Evolutionary conservation across 129 eudicot genomes (phyloP).

Genomic region (Cynara cardunculus): DNA sequence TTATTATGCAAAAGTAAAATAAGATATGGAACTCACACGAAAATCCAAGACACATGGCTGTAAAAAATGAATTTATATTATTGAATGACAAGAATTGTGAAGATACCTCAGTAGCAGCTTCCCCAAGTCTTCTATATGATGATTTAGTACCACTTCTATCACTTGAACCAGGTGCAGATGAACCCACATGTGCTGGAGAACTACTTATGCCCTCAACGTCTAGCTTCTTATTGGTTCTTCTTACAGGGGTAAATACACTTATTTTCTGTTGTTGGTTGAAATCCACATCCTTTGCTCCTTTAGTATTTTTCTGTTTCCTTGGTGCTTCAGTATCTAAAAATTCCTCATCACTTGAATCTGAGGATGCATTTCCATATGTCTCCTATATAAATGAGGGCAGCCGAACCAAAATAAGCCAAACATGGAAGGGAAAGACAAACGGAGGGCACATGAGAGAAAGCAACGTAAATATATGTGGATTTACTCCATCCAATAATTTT

Average conservation of each 20-base stretch:
- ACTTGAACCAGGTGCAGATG: conserved; percentile 33
- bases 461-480: neutral
- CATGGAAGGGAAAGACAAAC: neutral
- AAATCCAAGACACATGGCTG: neutral
- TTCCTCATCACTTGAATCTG: conserved; percentile 94
- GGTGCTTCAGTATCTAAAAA: conserved; percentile 40
- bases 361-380: conserved; percentile 58
- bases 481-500: too few relatives aligned
- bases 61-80: neutral
- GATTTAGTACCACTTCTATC: conserved; percentile 32
- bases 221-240: conserved; percentile 15
- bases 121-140: conserved; percentile 45
- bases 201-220: conserved; percentile 33
- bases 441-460: neutral
- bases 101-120: conserved; percentile 74
- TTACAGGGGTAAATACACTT: conserved; percentile 20
- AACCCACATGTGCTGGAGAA: conserved; percentile 26
- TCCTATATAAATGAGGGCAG: conserved; percentile 47
- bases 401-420: conserved; percentile 23
- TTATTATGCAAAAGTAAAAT: neutral
- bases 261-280: conserved; percentile 22
- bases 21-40: neutral
- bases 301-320: conserved; percentile 28
- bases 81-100: neutral
- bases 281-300: conserved; percentile 13